Evolutionary conservation across 257 asterid genomes (phyloP).

Genomic region (Solanum clarkiae): DNA sequence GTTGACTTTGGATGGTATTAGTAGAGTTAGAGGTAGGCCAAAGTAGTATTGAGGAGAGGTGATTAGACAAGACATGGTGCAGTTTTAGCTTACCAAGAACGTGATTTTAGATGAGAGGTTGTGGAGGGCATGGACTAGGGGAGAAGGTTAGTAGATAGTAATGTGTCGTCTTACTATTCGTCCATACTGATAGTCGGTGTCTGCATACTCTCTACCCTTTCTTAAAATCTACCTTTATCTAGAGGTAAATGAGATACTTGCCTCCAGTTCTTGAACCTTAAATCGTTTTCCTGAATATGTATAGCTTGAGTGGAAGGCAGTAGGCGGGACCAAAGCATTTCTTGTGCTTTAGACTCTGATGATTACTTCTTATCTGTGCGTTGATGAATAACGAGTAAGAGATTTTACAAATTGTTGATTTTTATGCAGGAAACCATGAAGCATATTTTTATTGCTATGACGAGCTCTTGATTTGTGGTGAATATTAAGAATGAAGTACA

Average conservation of each 20-base stretch:
- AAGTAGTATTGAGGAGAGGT: neutral
- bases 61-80: neutral
- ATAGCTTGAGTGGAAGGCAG: neutral
- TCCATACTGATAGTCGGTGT: neutral
- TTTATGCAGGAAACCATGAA: conserved; percentile 1
- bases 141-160: neutral
- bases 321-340: neutral
- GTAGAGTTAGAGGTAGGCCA: neutral
- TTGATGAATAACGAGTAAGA: neutral
- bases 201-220: neutral
- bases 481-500: conserved; percentile 23
- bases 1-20: neutral
- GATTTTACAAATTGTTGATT: neutral
- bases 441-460: neutral
- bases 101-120: neutral
- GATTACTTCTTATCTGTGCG: neutral
- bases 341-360: neutral
- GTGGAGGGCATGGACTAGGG: neutral
- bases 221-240: neutral
- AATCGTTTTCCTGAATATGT: neutral
- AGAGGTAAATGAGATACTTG: neutral
- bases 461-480: neutral
- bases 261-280: neutral
- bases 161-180: neutral
- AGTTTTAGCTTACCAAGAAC: neutral